Conservation (phyloP, 208 protist genomes). For the Novymonas esmeraldas region DNA sequence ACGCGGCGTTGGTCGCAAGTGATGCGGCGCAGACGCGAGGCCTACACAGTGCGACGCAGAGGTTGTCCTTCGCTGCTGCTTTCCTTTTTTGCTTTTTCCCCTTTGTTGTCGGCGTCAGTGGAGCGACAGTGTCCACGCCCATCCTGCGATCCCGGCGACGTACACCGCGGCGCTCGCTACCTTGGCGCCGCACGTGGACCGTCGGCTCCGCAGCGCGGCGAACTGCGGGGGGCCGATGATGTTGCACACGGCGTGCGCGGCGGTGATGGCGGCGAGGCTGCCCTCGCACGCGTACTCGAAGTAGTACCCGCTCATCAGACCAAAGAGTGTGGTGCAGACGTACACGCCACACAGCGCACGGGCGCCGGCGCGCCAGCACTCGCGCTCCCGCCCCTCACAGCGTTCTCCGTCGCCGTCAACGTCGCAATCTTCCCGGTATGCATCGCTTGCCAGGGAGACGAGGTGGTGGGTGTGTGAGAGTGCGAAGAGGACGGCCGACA, state of each 20-base stretch:
- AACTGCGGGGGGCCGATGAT: slow-evolving; percentile 59
- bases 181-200: neutral
- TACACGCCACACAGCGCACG: slow-evolving; percentile 21
- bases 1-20: too few species aligned
- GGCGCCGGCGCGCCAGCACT: slow-evolving; percentile 29
- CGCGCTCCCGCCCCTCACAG: neutral
- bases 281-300: slow-evolving; percentile 41
- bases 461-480: slow-evolving; percentile 70
- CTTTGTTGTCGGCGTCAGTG: too few species aligned
- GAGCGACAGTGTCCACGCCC: slow-evolving; percentile 17
- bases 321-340: slow-evolving; percentile 48
- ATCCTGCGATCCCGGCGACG: slow-evolving; percentile 19
- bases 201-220: slow-evolving; percentile 1
- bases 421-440: slow-evolving; percentile 25
- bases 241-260: slow-evolving; percentile 70
- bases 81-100: too few species aligned
- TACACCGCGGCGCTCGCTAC: slow-evolving; percentile 14
- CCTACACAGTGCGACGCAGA: too few species aligned
- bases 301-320: slow-evolving; percentile 63
- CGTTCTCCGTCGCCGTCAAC: neutral
- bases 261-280: slow-evolving; percentile 47
- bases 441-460: slow-evolving; percentile 36
- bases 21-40: too few species aligned
- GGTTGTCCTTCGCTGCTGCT: too few species aligned
- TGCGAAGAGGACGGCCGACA: slow-evolving; percentile 62